Percentiles rank a stretch among this genome's conserved stretches.
Conservation (phyloP, 108 stramenopile genomes). For the Nitzschia sp. region DNA sequence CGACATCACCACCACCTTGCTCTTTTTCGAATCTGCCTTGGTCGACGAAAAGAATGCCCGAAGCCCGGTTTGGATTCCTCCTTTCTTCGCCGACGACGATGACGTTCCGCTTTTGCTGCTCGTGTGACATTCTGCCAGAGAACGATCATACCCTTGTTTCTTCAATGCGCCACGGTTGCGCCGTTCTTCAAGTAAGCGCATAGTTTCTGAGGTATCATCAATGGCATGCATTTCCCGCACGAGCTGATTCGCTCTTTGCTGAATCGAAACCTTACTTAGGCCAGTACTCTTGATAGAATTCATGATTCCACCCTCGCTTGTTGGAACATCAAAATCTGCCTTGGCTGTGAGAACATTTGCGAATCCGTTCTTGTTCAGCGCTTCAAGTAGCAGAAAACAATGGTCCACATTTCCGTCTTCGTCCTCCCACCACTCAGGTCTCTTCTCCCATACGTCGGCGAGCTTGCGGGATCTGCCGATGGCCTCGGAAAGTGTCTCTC, state of each 20-base stretch:
- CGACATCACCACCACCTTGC: background rate
- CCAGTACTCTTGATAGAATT: slow-evolving; percentile 12
- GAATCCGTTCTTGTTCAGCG: slow-evolving; percentile 32
- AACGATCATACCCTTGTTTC: slow-evolving; percentile 10
- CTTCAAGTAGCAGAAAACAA: slow-evolving; percentile 20
- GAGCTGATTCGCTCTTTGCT: slow-evolving; percentile 61
- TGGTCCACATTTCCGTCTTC: slow-evolving; percentile 39
- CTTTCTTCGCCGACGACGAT: slow-evolving; percentile 8
- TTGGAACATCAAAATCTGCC: slow-evolving; percentile 22
- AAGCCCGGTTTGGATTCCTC: slow-evolving; percentile 29
- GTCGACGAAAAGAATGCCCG: slow-evolving; percentile 24
- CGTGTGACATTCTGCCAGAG: slow-evolving; percentile 15
- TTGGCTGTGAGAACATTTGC: slow-evolving; percentile 15
- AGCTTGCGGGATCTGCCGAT: slow-evolving; percentile 40
- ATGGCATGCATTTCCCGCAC: slow-evolving; percentile 65
- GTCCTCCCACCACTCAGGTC: slow-evolving; percentile 67
- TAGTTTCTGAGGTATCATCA: slow-evolving; percentile 52
- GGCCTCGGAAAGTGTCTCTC: slow-evolving; percentile 41
- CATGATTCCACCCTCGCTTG: slow-evolving; percentile 5
- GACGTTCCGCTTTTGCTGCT: slow-evolving; percentile 1
- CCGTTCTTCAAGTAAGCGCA: slow-evolving; percentile 33
- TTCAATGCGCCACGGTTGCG: slow-evolving; percentile 18
- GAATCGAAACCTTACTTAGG: slow-evolving; percentile 54
- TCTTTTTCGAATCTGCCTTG: slow-evolving; percentile 1
- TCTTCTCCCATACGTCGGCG: slow-evolving; percentile 60